Percentiles rank a stretch among this genome's conserved stretches.
These are phyloP conservation scores for Protoeuglena noctilucae DNA, from an alignment of 139 green algal species.

Conservation along the genomic window DNA sequence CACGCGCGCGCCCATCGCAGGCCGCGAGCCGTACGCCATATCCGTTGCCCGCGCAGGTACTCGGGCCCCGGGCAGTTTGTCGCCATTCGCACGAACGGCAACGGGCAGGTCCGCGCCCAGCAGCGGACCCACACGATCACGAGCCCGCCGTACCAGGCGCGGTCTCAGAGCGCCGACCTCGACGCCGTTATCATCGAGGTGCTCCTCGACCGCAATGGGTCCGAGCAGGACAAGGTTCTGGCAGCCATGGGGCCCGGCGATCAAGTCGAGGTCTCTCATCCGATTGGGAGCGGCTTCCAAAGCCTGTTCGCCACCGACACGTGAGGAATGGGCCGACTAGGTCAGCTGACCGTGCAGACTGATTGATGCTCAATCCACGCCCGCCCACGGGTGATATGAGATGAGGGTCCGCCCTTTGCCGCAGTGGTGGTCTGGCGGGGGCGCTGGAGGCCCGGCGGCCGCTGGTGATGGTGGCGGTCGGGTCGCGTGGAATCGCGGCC, in stretches of 20 bases:
- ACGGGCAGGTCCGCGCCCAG: not conserved
- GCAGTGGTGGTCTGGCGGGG: too few relatives aligned
- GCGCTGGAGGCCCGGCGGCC: not conserved
- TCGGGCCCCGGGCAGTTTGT: slow-evolving; percentile 1
- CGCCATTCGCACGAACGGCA: not conserved
- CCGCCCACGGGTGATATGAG: too few relatives aligned
- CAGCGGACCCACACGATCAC: not conserved
- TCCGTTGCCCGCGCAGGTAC: not conserved
- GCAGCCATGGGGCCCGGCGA: not conserved
- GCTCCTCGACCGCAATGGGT: not conserved
- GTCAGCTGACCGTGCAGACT: too few relatives aligned
- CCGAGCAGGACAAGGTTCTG: not conserved
- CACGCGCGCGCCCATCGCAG: too few relatives aligned
- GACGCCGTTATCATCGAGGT: slow-evolving; percentile 1
- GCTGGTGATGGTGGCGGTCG: not conserved
- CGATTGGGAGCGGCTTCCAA: not conserved
- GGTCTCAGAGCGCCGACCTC: not conserved
- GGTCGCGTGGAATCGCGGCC: not conserved
- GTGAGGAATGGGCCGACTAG: too few relatives aligned
- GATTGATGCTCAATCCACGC: too few relatives aligned
- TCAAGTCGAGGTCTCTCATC: not conserved
- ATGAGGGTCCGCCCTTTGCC: too few relatives aligned
- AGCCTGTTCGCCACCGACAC: not conserved
- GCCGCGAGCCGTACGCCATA: too few relatives aligned
- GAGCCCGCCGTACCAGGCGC: slow-evolving; percentile 1